phyloP scores from a whole-genome alignment of 2,329 filamentous ascomycete genomes.

The Clarireedia sp. region DNA sequence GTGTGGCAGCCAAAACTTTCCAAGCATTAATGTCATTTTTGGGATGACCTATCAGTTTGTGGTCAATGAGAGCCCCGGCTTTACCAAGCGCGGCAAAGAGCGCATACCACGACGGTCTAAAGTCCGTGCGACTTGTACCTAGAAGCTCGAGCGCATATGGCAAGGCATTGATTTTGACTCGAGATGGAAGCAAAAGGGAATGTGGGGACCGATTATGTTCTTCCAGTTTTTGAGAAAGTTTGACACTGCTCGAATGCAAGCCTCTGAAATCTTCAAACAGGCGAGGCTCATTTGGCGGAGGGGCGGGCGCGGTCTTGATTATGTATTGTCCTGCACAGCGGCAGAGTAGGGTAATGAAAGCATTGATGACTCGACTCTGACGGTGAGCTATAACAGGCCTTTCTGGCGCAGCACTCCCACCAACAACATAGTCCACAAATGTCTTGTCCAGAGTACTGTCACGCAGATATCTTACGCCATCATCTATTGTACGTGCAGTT shows the following conservation, averaged over 20 bases:
- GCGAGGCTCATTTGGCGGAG: neutral
- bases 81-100: slow-evolving; percentile 35
- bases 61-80: slow-evolving; percentile 16
- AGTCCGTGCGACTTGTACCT: slow-evolving; percentile 11
- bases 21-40: slow-evolving; percentile 24
- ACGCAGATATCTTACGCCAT: slow-evolving; percentile 42
- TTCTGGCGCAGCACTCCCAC: slow-evolving; percentile 7
- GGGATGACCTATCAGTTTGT: slow-evolving; percentile 11
- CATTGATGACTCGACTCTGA: slow-evolving; percentile 33
- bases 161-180: slow-evolving; percentile 6
- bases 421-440: slow-evolving; percentile 14
- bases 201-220: neutral
- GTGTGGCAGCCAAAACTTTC: slow-evolving; percentile 15
- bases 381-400: slow-evolving; percentile 23
- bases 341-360: slow-evolving; percentile 46
- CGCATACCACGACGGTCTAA: slow-evolving; percentile 35
- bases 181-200: neutral
- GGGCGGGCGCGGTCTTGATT: slow-evolving; percentile 24
- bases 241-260: neutral
- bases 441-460: slow-evolving; percentile 32
- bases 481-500: slow-evolving; percentile 40
- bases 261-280: neutral
- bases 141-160: slow-evolving; percentile 17
- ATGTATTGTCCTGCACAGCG: slow-evolving; percentile 19
- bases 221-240: neutral